Conservation (phyloP, 2,329 filamentous ascomycete species). For the Fusarium oligoseptatum region DNA sequence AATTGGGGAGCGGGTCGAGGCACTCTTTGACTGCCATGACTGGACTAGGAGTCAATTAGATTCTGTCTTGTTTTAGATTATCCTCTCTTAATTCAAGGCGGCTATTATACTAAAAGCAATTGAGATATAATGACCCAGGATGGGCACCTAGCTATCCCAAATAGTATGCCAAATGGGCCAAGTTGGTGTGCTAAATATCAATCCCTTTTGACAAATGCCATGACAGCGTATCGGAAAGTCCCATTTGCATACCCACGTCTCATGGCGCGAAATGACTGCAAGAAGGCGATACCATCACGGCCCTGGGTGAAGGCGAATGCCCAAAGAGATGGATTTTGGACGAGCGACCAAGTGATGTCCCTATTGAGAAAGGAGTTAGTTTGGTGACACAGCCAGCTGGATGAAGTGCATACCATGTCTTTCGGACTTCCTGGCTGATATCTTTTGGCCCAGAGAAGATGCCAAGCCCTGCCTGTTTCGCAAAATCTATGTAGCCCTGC, state of each 20-base stretch:
- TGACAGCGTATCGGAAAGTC: slow-evolving; percentile 70
- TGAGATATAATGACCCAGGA: neutral
- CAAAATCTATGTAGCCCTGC: slow-evolving; percentile 65
- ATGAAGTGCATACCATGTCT: slow-evolving; percentile 65
- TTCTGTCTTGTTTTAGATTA: neutral
- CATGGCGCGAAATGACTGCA: slow-evolving; percentile 73
- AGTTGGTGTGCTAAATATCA: neutral
- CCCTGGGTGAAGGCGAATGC: slow-evolving; percentile 72
- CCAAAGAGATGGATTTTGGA: slow-evolving; percentile 72
- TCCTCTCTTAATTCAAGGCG: neutral
- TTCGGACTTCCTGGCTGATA: slow-evolving; percentile 69
- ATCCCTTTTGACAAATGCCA: slow-evolving; percentile 64
- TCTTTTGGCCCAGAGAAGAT: slow-evolving; percentile 63
- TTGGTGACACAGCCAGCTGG: no score
- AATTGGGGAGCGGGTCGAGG: neutral
- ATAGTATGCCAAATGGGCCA: neutral
- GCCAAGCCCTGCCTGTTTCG: slow-evolving; percentile 61
- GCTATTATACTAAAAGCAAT: neutral
- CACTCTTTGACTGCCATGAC: neutral
- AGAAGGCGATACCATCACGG: slow-evolving; percentile 70
- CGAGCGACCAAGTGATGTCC: slow-evolving; percentile 73
- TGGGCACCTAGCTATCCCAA: neutral
- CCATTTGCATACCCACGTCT: slow-evolving; percentile 70
- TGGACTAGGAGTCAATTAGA: neutral
- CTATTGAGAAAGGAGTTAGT: slow-evolving; percentile 49